Conservation (phyloP, 2,329 filamentous ascomycete genomes). For the Exophiala alcalophila region DNA sequence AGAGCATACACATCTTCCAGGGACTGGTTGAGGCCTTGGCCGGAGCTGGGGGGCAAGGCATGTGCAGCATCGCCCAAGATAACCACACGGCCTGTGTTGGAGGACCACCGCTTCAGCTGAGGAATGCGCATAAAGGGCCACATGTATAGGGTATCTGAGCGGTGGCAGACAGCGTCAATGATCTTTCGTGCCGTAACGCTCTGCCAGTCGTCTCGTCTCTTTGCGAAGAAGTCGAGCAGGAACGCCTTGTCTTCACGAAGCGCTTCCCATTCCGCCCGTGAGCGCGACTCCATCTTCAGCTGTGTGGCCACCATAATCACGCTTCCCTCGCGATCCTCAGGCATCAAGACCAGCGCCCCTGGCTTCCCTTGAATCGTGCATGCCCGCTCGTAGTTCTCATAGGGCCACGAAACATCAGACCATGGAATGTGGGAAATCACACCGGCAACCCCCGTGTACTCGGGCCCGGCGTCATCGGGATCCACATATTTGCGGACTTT, state of each 20-base stretch:
- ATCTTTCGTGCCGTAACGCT: constrained; percentile 39
- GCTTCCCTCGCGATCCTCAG: constrained; percentile 35
- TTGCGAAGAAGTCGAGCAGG: constrained; percentile 18
- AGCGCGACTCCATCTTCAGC: constrained; percentile 32
- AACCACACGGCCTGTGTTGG: constrained; percentile 47
- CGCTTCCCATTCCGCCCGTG: constrained; percentile 35
- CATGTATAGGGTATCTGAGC: constrained; percentile 31
- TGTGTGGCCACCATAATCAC: constrained; percentile 39
- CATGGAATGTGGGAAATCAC: constrained; percentile 36
- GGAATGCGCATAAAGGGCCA: constrained; percentile 53
- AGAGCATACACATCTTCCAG: constrained; percentile 54
- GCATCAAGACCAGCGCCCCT: constrained; percentile 39
- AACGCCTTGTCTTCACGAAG: constrained; percentile 34
- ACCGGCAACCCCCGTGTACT: constrained; percentile 49
- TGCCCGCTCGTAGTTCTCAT: constrained; percentile 31
- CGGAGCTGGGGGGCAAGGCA: constrained; percentile 52
- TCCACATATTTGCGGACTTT: constrained; percentile 52
- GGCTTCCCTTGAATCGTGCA: constrained; percentile 37
- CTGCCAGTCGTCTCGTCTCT: constrained; percentile 21
- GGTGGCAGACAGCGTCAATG: constrained; percentile 29
- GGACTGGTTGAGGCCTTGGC: constrained; percentile 56
- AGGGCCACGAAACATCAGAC: constrained; percentile 16
- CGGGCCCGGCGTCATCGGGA: constrained; percentile 45
- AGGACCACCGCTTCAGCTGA: constrained; percentile 49
- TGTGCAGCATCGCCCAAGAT: constrained; percentile 58